Percentiles rank a stretch among this genome's conserved stretches.
Conservation (phyloP, 2,329 filamentous ascomycete genomes). For the Colletotrichum tropicicola region DNA sequence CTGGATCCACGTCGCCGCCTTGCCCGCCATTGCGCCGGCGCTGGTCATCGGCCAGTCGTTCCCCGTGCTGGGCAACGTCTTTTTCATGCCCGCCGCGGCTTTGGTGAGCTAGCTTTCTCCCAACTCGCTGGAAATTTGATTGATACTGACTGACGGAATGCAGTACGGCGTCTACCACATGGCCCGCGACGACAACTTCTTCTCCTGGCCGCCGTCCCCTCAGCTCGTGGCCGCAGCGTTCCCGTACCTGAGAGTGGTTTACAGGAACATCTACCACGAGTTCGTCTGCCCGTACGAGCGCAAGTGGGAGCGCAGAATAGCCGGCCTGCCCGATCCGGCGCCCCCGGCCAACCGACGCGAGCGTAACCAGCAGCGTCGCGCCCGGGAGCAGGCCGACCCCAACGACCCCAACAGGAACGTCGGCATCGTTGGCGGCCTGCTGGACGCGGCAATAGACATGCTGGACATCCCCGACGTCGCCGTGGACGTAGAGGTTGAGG, state of each 20-base stretch:
- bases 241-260: conserved; percentile 55
- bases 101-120: conserved; percentile 42
- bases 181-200: conserved; percentile 53
- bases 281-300: conserved; percentile 57
- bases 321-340: conserved; percentile 42
- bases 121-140: not conserved
- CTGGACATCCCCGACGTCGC: conserved; percentile 32
- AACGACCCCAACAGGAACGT: conserved; percentile 18
- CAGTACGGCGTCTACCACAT: conserved; percentile 59
- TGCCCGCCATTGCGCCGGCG: conserved; percentile 57
- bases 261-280: conserved; percentile 56
- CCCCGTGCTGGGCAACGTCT: conserved; percentile 50
- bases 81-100: conserved; percentile 52
- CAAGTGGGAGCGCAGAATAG: conserved; percentile 56
- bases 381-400: conserved; percentile 18
- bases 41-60: conserved; percentile 54
- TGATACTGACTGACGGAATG: not conserved
- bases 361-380: conserved; percentile 9
- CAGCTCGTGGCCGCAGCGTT: conserved; percentile 59
- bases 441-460: conserved; percentile 34
- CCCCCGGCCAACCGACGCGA: conserved; percentile 9
- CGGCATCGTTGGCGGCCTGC: conserved; percentile 34
- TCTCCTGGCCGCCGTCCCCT: conserved; percentile 63
- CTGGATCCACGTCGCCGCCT: conserved; percentile 24
- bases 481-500: conserved; percentile 33